These are phyloP conservation scores for Penicillium salamii DNA, from an alignment of 495 filamentous ascomycete genomes.

Conservation along the genomic window DNA sequence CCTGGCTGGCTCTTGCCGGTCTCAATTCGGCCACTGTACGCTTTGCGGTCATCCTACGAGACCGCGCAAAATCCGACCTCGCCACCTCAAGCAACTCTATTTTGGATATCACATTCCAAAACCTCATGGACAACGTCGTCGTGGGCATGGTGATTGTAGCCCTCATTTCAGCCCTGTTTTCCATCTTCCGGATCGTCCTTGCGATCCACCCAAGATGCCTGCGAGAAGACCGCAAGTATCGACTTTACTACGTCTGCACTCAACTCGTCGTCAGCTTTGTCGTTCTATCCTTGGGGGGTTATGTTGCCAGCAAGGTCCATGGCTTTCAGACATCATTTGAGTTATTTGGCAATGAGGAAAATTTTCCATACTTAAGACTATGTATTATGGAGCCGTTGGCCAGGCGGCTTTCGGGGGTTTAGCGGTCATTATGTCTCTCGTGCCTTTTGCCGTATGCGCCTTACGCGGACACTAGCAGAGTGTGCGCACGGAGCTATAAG, in stretches of 20 bases:
- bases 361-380: constrained; percentile 6
- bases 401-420: constrained; percentile 1
- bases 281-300: background rate
- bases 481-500: background rate
- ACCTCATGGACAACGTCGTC: background rate
- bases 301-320: constrained; percentile 1
- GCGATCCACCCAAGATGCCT: background rate
- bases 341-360: background rate
- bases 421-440: background rate
- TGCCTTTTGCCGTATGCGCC: background rate
- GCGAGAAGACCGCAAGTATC: background rate
- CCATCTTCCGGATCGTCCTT: background rate
- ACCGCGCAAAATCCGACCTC: background rate
- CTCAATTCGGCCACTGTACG: background rate
- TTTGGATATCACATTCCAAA: constrained; percentile 2
- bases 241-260: background rate
- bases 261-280: background rate
- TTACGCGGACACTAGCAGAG: background rate
- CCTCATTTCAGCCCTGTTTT: background rate
- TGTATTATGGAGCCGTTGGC: constrained; percentile 6
- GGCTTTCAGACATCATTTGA: constrained; percentile 6
- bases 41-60: background rate
- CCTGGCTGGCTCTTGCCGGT: background rate
- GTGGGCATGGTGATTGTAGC: background rate
- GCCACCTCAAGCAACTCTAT: background rate